These are phyloP conservation scores for Penicillium digitatum DNA, from an alignment of 2,329 filamentous ascomycete species.

Conservation along the genomic window DNA sequence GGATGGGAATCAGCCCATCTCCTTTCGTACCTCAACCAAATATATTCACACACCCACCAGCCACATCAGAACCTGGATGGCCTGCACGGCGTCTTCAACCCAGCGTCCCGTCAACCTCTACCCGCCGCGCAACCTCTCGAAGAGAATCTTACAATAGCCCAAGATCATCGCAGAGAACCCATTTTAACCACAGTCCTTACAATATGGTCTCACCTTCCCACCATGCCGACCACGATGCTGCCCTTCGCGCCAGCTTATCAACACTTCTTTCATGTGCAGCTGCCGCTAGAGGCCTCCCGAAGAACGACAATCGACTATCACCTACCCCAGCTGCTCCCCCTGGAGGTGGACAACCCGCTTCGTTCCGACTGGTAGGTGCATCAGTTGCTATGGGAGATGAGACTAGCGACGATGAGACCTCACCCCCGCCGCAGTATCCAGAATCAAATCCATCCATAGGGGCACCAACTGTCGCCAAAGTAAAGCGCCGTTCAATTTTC, in stretches of 20 bases:
- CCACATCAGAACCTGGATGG: conserved; percentile 45
- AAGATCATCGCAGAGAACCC: conserved; percentile 33
- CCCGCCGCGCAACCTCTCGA: conserved; percentile 32
- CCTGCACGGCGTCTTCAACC: conserved; percentile 49
- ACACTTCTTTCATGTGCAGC: conserved; percentile 93
- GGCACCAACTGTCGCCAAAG: conserved; percentile 18
- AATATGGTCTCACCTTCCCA: conserved; percentile 70
- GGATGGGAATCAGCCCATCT: conserved; percentile 53
- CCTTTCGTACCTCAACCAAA: conserved; percentile 84
- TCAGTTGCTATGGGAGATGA: conserved; percentile 54
- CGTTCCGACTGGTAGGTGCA: conserved; percentile 58
- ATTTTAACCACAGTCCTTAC: conserved; percentile 53
- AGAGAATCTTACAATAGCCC: conserved; percentile 39
- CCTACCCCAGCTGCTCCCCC: conserved; percentile 22
- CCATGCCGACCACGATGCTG: conserved; percentile 87
- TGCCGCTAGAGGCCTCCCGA: conserved; percentile 76
- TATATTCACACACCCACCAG: conserved; percentile 80
- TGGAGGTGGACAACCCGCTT: conserved; percentile 43
- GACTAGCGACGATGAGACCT: conserved; percentile 23
- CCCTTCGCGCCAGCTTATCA: conserved; percentile 85
- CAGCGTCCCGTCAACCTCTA: conserved; percentile 40
- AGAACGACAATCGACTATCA: conserved; percentile 43
- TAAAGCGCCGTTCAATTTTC: conserved; percentile 33
- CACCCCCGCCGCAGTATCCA: conserved; percentile 15
- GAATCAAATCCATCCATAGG: conserved; percentile 20